Conservation (phyloP, 139 green algal species). For the Haematococcus sp. region DNA sequence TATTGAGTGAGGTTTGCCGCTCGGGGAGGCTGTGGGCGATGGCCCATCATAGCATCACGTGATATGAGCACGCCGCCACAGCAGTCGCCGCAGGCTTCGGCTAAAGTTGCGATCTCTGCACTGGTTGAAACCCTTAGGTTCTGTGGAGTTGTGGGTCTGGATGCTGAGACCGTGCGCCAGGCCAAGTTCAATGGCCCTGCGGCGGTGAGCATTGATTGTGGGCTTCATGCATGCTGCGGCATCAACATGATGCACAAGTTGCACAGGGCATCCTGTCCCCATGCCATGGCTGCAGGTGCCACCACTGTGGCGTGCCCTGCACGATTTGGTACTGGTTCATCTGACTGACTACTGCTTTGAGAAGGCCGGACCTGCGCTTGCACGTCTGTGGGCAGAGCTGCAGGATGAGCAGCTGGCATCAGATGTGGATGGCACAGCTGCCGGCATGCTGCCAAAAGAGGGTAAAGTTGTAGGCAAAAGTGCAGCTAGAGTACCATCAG, state of each 20-base stretch:
- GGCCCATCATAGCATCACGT: too few species aligned
- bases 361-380: background rate
- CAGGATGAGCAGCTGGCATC: slow-evolving; percentile 3
- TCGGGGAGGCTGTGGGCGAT: too few species aligned
- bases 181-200: slow-evolving; percentile 11
- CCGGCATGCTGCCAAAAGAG: background rate
- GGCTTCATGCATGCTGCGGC: background rate
- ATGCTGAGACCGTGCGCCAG: slow-evolving; percentile 3
- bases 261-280: too few species aligned
- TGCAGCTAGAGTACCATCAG: too few species aligned
- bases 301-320: background rate
- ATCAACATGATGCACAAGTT: too few species aligned
- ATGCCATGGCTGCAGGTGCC: background rate
- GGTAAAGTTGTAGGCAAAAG: too few species aligned
- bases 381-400: background rate
- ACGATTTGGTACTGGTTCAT: slow-evolving; percentile 5
- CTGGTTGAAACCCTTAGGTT: background rate
- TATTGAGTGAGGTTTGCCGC: too few species aligned
- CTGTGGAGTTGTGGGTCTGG: background rate
- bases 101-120: slow-evolving; percentile 8
- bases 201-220: background rate
- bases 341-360: background rate
- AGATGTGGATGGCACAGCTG: background rate
- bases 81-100: background rate
- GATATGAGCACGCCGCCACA: too few species aligned